phyloP scores from a whole-genome alignment of 2,329 filamentous ascomycete species.

The Colletotrichum graminicola region DNA sequence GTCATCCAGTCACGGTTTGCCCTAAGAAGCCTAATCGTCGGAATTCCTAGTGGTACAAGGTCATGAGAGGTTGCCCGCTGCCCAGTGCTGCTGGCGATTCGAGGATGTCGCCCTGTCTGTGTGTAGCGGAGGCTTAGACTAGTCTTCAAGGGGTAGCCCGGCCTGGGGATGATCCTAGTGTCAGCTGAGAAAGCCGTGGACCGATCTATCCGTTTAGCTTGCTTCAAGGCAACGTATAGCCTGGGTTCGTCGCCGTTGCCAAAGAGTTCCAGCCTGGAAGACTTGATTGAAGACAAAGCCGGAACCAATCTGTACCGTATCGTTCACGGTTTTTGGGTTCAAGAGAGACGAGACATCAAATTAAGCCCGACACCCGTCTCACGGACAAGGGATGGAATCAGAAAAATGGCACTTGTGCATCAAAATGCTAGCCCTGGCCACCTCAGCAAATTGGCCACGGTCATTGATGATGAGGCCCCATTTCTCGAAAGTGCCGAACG shows the following conservation, averaged over 20 bases:
- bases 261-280: conserved; percentile 9
- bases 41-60: conserved; percentile 16
- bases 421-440: conserved; percentile 5
- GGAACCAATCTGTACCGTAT: conserved; percentile 16
- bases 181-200: conserved; percentile 12
- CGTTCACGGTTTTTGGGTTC: conserved; percentile 2
- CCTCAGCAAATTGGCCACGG: conserved; percentile 5
- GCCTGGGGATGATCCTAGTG: conserved; percentile 21
- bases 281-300: conserved; percentile 21
- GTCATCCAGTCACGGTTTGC: conserved; percentile 15
- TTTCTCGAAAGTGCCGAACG: conserved; percentile 29
- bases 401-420: conserved; percentile 23
- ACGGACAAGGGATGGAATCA: conserved; percentile 17
- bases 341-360: conserved; percentile 22
- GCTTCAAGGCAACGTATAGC: conserved; percentile 23
- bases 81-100: conserved; percentile 30
- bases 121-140: conserved; percentile 25
- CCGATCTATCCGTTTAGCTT: conserved; percentile 29
- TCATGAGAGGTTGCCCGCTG: conserved; percentile 29
- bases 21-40: conserved; percentile 21
- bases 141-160: conserved; percentile 39
- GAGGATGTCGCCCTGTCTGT: conserved; percentile 34
- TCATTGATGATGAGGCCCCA: conserved; percentile 13
- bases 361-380: conserved; percentile 15
- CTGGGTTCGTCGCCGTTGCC: conserved; percentile 21